phyloP scores from a whole-genome alignment of 1,284 basidiomycete genomes.

The Rhodotorula sp. region DNA sequence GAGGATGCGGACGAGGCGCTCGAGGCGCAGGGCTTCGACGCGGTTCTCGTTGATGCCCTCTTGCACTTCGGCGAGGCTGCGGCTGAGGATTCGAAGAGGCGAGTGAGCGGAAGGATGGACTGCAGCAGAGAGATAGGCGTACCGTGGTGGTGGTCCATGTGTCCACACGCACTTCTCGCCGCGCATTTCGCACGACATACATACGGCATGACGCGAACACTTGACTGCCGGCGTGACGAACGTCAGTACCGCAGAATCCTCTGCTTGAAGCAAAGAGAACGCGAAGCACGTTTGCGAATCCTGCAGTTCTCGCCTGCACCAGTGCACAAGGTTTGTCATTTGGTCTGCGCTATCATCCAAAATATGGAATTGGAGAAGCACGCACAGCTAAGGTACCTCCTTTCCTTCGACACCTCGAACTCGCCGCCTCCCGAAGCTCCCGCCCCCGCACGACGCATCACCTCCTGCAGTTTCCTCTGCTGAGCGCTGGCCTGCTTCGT shows the following conservation, averaged over 20 bases:
- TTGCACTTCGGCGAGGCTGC: neutral
- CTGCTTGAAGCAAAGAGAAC: too few relatives aligned
- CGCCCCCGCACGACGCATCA: too few relatives aligned
- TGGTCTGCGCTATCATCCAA: fast-evolving
- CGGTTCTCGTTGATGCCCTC: neutral
- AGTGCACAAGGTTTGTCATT: neutral
- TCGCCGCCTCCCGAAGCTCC: too few relatives aligned
- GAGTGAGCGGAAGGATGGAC: too few relatives aligned
- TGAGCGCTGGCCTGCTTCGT: too few relatives aligned
- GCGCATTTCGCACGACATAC: neutral
- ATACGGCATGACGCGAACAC: slow-evolving; percentile 3
- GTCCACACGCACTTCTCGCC: slow-evolving; percentile 13
- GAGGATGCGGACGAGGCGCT: slow-evolving; percentile 1
- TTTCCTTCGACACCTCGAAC: neutral
- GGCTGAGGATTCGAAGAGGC: neutral
- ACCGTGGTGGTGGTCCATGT: neutral
- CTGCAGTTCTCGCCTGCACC: slow-evolving; percentile 16
- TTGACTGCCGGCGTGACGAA: neutral
- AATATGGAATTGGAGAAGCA: neutral
- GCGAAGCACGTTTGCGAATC: slow-evolving; percentile 1
- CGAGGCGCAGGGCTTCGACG: slow-evolving; percentile 1
- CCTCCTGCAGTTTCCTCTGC: too few relatives aligned
- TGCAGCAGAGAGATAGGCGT: neutral
- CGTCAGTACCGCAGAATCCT: too few relatives aligned
- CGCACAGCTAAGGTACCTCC: slow-evolving; percentile 5